Evolutionary conservation across 2,329 filamentous ascomycete genomes (phyloP).

Genomic region (Cladorrhinum sp.): DNA sequence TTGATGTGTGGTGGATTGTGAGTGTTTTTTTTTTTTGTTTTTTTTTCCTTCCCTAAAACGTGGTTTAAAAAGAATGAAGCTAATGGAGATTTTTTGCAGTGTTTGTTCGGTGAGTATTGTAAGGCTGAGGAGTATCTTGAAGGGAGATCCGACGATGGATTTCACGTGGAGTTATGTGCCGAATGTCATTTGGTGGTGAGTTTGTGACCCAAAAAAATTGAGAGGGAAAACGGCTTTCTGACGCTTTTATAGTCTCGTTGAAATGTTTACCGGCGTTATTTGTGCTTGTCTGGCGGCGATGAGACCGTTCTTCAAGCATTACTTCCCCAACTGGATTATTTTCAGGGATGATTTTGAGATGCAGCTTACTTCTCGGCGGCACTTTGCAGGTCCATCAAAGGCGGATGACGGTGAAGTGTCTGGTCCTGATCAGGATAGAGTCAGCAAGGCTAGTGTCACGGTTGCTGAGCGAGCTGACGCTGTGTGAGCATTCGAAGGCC

Average conservation of each 20-base stretch:
- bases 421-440: not conserved
- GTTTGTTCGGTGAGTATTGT: slow-evolving; percentile 17
- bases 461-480: not conserved
- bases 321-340: slow-evolving; percentile 13
- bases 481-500: not conserved
- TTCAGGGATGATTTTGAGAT: slow-evolving; percentile 8
- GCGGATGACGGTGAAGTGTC: not conserved
- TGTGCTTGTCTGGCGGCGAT: slow-evolving; percentile 19
- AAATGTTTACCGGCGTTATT: slow-evolving; percentile 14
- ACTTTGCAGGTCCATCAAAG: not conserved
- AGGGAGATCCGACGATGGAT: slow-evolving; percentile 5
- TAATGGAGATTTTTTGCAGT: not conserved
- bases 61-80: not conserved
- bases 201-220: not conserved
- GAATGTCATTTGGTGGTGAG: slow-evolving; percentile 20
- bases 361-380: not conserved
- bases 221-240: not conserved
- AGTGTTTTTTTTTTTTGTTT: not conserved
- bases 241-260: slow-evolving; percentile 13
- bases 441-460: not conserved
- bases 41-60: not conserved
- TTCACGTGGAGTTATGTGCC: slow-evolving; percentile 14
- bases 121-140: slow-evolving; percentile 7
- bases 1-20: slow-evolving; percentile 25
- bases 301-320: slow-evolving; percentile 13